These are phyloP conservation scores for Populus nigra DNA, from an alignment of 345 rosid genomes.

Conservation along the genomic window DNA sequence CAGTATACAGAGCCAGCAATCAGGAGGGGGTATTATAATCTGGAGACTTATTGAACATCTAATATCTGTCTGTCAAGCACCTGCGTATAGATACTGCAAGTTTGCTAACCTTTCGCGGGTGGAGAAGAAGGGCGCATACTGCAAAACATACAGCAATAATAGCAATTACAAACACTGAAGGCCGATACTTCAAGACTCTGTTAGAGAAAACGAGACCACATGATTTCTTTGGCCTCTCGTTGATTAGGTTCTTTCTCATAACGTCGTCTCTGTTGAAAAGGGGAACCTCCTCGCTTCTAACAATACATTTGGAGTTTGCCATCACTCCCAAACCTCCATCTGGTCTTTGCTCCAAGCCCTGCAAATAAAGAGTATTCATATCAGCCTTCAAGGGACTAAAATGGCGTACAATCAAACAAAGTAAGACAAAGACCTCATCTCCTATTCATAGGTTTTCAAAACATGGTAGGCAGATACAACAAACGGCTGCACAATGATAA, in stretches of 20 bases:
- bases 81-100: constrained; percentile 66
- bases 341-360: constrained; percentile 47
- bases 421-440: not conserved
- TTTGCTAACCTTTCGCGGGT: constrained; percentile 66
- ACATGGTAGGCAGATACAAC: not conserved
- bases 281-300: constrained; percentile 39
- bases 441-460: not conserved
- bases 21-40: not conserved
- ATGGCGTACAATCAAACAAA: not conserved
- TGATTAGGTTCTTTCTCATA: constrained; percentile 40
- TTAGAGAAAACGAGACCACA: constrained; percentile 31
- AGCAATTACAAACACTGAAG: constrained; percentile 40
- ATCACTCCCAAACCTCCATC: constrained; percentile 20
- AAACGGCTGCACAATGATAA: not conserved
- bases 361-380: constrained; percentile 19
- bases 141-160: constrained; percentile 60
- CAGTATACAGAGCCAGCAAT: not conserved
- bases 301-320: constrained; percentile 15
- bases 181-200: constrained; percentile 40
- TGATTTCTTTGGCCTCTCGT: constrained; percentile 45
- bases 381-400: not conserved
- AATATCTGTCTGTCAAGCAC: constrained; percentile 35
- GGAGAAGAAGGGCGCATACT: constrained; percentile 62
- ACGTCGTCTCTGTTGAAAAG: constrained; percentile 53
- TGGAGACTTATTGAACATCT: not conserved